phyloP scores from a whole-genome alignment of 352 stramenopile species.

The Blastocystis sp. region DNA sequence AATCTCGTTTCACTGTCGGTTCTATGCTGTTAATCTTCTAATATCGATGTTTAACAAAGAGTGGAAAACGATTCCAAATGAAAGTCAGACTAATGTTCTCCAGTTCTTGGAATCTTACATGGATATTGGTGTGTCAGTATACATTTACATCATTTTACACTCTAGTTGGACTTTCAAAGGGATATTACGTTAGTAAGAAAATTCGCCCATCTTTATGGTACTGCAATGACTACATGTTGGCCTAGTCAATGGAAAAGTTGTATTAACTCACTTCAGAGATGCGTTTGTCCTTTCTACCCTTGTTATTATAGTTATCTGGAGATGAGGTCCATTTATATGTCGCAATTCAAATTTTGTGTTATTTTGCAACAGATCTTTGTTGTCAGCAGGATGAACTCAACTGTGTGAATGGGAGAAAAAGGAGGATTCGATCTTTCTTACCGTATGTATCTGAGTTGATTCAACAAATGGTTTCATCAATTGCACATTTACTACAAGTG shows the following conservation, averaged over 20 bases:
- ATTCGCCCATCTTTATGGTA: conserved; percentile 5
- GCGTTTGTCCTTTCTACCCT: neutral
- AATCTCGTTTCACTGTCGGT: neutral
- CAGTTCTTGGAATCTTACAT: conserved; percentile 5
- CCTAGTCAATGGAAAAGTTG: conserved; percentile 51
- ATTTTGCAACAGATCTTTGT: neutral
- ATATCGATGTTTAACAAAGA: neutral
- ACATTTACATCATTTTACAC: neutral
- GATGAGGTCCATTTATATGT: neutral
- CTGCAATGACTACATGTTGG: conserved; percentile 13
- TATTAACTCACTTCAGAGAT: neutral
- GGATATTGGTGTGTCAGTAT: neutral
- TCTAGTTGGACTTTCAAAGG: neutral
- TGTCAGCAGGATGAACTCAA: neutral
- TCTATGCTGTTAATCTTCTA: conserved; percentile 23
- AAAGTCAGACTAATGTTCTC: neutral
- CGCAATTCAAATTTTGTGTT: neutral
- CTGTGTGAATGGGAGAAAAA: conserved; percentile 6
- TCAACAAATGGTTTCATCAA: neutral
- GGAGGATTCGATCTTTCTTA: neutral
- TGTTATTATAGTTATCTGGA: neutral
- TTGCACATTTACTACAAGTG: neutral
- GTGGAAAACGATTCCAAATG: conserved; percentile 9
- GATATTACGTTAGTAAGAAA: neutral
- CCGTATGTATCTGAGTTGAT: neutral